Conservation (phyloP, 2,329 filamentous ascomycete species). For the Dendrostoma leiphaemia region DNA sequence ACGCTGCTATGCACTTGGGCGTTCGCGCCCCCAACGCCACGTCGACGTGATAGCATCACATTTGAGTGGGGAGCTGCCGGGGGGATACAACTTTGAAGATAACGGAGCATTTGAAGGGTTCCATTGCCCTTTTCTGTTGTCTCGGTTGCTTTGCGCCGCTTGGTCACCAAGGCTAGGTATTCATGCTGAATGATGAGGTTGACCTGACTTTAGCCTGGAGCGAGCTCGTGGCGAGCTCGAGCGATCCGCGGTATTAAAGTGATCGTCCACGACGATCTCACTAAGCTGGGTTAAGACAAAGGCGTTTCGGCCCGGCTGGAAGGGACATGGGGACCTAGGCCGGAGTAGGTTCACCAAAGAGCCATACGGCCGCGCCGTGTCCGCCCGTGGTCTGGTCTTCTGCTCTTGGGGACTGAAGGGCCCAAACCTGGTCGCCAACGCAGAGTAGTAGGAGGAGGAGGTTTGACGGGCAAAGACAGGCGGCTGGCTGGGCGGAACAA, state of each 20-base stretch:
- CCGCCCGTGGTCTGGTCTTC: background rate
- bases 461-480: no score
- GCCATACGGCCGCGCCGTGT: background rate
- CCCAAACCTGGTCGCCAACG: no score
- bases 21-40: no score
- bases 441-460: no score
- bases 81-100: no score
- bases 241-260: slow-evolving; percentile 6
- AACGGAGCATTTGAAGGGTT: no score
- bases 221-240: background rate
- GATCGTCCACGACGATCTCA: slow-evolving; percentile 11
- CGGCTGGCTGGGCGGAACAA: no score
- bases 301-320: slow-evolving; percentile 14
- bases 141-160: background rate
- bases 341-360: background rate
- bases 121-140: no score
- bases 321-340: background rate
- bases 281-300: slow-evolving; percentile 11
- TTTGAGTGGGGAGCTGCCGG: no score
- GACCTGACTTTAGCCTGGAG: background rate
- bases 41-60: background rate
- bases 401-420: background rate
- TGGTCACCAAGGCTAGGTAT: background rate
- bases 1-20: no score
- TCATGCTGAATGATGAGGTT: no score